phyloP scores from a whole-genome alignment of 2,329 filamentous ascomycete species.

The Alternaria novae-zelandiae region DNA sequence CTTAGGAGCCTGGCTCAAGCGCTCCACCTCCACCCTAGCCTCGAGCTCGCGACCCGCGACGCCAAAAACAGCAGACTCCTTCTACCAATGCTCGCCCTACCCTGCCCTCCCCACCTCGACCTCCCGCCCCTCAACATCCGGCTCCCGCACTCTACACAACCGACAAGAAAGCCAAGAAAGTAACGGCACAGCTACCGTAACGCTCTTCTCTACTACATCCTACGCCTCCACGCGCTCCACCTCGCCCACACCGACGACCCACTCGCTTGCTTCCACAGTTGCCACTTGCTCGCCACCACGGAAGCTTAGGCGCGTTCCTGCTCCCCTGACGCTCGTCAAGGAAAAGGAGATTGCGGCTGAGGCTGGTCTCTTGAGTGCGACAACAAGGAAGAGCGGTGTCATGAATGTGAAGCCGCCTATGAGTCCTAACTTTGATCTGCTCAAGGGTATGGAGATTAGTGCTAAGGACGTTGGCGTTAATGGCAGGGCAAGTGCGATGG shows the following conservation, averaged over 20 bases:
- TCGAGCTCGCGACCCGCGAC: conserved; percentile 18
- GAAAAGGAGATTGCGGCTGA: conserved; percentile 35
- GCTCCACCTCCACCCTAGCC: conserved; percentile 35
- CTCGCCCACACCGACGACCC: background rate
- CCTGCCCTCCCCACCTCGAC: conserved; percentile 3
- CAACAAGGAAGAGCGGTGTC: conserved; percentile 6
- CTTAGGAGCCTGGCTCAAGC: conserved; percentile 45
- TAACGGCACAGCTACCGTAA: conserved; percentile 39
- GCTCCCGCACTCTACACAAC: conserved; percentile 30
- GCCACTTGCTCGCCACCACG: conserved; percentile 15
- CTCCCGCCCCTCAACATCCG: conserved; percentile 31
- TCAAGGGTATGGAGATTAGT: conserved; percentile 42
- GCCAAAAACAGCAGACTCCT: conserved; percentile 22
- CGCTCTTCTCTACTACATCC: conserved; percentile 27
- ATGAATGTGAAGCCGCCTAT: conserved; percentile 34
- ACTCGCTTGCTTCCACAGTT: conserved; percentile 4
- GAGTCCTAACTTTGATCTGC: conserved; percentile 33
- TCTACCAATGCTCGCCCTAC: conserved; percentile 39
- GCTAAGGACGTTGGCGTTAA: conserved; percentile 24
- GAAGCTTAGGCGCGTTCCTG: conserved; percentile 37
- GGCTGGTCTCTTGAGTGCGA: conserved; percentile 21
- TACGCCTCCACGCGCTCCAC: conserved; percentile 17
- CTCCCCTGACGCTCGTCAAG: conserved; percentile 31
- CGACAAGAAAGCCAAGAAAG: conserved; percentile 40
- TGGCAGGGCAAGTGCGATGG: conserved; percentile 14